phyloP scores from a whole-genome alignment of 176 grass and related monocot genomes.

The Ensete ventricosum region DNA sequence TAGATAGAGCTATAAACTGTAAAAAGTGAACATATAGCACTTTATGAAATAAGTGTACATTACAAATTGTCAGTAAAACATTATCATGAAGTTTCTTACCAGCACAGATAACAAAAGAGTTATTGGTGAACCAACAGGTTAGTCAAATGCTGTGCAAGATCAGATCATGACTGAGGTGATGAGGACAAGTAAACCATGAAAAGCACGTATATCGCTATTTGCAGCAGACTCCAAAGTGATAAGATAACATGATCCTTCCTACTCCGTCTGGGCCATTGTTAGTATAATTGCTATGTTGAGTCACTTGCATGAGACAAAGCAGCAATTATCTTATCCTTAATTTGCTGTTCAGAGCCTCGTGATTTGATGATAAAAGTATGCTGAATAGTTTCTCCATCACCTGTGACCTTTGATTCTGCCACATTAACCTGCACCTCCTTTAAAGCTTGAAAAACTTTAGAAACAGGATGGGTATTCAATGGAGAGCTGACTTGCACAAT shows the following conservation, averaged over 20 bases:
- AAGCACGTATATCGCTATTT: background rate
- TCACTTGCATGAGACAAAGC: constrained; percentile 53
- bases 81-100: background rate
- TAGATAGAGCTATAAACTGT: background rate
- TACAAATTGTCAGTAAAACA: background rate
- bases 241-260: background rate
- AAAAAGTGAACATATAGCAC: constrained; percentile 3
- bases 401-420: constrained; percentile 55
- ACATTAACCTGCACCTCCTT: constrained; percentile 60
- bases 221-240: background rate
- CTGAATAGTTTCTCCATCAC: constrained; percentile 3
- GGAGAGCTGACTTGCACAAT: constrained; percentile 72
- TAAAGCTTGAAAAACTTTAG: constrained; percentile 64
- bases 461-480: constrained; percentile 55
- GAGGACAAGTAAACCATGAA: background rate
- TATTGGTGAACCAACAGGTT: background rate
- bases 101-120: background rate
- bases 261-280: background rate
- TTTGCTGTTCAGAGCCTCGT: constrained; percentile 67
- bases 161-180: background rate
- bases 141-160: constrained; percentile 2
- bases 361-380: constrained; percentile 82
- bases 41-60: background rate
- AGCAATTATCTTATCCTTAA: constrained; percentile 64
- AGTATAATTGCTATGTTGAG: background rate